These are phyloP conservation scores for Rutstroemia sp. DNA, from an alignment of 2,329 filamentous ascomycete species.

Conservation along the genomic window DNA sequence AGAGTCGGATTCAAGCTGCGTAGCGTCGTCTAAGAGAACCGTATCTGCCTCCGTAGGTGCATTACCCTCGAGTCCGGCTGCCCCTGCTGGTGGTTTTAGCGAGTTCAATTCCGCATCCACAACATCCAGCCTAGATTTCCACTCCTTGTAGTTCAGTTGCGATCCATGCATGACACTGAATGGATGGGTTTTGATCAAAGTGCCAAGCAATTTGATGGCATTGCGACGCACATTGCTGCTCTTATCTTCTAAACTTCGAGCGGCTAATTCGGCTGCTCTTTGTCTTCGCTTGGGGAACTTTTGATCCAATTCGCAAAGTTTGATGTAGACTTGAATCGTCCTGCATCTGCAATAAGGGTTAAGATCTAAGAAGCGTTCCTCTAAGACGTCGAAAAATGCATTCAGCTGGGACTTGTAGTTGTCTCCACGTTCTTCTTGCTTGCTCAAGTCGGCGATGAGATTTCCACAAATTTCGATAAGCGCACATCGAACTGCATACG, in stretches of 20 bases:
- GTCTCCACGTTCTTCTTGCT: slow-evolving; percentile 83
- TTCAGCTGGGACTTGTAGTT: slow-evolving; percentile 93
- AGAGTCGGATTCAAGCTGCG: slow-evolving; percentile 61
- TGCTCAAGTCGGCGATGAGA: slow-evolving; percentile 83
- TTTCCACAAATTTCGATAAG: slow-evolving; percentile 97
- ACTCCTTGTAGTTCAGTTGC: slow-evolving; percentile 76
- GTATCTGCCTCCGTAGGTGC: slow-evolving; percentile 61
- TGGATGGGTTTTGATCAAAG: slow-evolving; percentile 87
- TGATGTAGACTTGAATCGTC: slow-evolving; percentile 87
- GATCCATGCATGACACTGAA: slow-evolving; percentile 89
- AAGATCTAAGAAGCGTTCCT: slow-evolving; percentile 91
- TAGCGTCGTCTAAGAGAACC: slow-evolving; percentile 79
- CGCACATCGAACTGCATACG: slow-evolving; percentile 86
- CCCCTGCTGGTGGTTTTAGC: slow-evolving; percentile 68
- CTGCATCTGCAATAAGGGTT: slow-evolving; percentile 94
- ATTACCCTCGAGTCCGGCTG: slow-evolving; percentile 63
- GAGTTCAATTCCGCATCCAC: slow-evolving; percentile 77
- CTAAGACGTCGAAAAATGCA: slow-evolving; percentile 92
- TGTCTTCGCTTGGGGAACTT: slow-evolving; percentile 93
- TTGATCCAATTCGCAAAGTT: slow-evolving; percentile 86
- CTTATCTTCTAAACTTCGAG: slow-evolving; percentile 89
- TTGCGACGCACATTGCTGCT: slow-evolving; percentile 96
- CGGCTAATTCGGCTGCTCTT: slow-evolving; percentile 77
- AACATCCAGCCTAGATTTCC: slow-evolving; percentile 72
- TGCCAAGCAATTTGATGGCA: slow-evolving; percentile 84